Percentiles rank a stretch among this genome's conserved stretches.
Conservation (phyloP, 305 asterid species). For the Fraxinus albicans region DNA sequence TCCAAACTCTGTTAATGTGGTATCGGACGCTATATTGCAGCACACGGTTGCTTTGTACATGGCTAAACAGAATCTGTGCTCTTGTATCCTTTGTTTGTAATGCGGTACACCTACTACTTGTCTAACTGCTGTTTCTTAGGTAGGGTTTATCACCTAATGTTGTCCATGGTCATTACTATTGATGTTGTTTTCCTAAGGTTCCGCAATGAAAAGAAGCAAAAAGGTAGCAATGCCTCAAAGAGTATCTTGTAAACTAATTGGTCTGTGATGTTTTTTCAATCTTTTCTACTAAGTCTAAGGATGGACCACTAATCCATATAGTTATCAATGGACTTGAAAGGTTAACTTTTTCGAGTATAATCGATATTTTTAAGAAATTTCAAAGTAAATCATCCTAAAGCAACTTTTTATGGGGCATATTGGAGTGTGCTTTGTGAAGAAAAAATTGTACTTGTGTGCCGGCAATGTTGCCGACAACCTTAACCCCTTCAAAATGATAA, state of each 20-base stretch:
- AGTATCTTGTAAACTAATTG: neutral
- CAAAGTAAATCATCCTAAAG: neutral
- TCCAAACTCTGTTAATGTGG: neutral
- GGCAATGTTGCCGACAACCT: neutral
- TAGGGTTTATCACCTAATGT: neutral
- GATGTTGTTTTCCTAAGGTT: neutral
- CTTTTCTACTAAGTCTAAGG: neutral
- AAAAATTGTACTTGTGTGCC: neutral
- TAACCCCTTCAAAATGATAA: neutral
- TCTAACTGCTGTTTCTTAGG: neutral
- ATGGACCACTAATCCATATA: neutral
- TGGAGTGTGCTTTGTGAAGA: neutral
- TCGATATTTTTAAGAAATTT: neutral
- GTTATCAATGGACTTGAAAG: neutral
- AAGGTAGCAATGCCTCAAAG: neutral
- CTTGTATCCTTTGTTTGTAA: neutral
- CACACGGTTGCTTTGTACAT: neutral
- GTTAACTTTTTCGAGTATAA: neutral
- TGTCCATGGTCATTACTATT: neutral
- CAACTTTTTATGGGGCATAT: neutral
- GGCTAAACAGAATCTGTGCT: neutral
- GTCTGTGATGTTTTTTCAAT: neutral
- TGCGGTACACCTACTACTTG: neutral
- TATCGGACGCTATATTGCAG: neutral
- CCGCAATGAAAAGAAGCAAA: neutral